A percentile compares a stretch with the other conserved stretches of the same genome.
Evolutionary conservation across 2,329 filamentous ascomycete species (phyloP).

Genomic region (Pseudogymnoascus sp.): DNA sequence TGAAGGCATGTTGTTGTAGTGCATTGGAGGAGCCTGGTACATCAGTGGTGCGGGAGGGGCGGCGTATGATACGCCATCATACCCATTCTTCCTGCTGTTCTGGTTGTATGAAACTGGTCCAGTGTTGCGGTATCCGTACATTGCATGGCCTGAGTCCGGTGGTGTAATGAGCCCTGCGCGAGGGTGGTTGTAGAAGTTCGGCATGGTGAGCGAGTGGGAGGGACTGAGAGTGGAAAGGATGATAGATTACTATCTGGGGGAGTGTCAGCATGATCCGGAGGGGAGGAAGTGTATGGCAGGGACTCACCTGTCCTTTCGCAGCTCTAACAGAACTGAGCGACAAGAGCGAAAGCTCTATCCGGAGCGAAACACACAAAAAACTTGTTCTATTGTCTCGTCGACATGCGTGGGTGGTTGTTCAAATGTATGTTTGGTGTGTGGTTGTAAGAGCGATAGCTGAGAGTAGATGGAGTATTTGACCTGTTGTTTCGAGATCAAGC

Average conservation of each 20-base stretch:
- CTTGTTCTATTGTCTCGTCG: slow-evolving; percentile 10
- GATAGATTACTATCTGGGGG: slow-evolving; percentile 3
- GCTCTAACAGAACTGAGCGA: slow-evolving; percentile 14
- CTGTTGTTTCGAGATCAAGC: background rate
- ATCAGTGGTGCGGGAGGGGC: slow-evolving; percentile 27
- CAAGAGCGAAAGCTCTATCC: slow-evolving; percentile 14
- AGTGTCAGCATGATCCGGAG: background rate
- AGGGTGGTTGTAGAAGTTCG: slow-evolving; percentile 40
- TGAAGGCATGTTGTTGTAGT: slow-evolving; percentile 28
- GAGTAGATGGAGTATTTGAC: background rate
- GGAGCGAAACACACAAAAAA: slow-evolving; percentile 10
- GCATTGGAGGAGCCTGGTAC: slow-evolving; percentile 19
- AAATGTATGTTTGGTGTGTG: slow-evolving; percentile 2
- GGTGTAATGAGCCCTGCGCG: slow-evolving; percentile 39
- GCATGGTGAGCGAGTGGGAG: slow-evolving; percentile 34
- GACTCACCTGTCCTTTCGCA: slow-evolving; percentile 12
- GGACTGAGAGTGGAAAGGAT: slow-evolving; percentile 13
- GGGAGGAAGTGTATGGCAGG: background rate
- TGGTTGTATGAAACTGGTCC: slow-evolving; percentile 23
- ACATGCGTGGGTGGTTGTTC: slow-evolving; percentile 9
- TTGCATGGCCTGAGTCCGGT: slow-evolving; percentile 28
- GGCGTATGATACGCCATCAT: slow-evolving; percentile 34
- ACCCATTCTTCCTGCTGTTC: slow-evolving; percentile 12
- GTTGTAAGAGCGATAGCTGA: background rate
- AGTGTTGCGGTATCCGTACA: slow-evolving; percentile 34